Evolutionary conservation across 352 stramenopile genomes (phyloP).

Genomic region (Pythium scleroteichum): DNA sequence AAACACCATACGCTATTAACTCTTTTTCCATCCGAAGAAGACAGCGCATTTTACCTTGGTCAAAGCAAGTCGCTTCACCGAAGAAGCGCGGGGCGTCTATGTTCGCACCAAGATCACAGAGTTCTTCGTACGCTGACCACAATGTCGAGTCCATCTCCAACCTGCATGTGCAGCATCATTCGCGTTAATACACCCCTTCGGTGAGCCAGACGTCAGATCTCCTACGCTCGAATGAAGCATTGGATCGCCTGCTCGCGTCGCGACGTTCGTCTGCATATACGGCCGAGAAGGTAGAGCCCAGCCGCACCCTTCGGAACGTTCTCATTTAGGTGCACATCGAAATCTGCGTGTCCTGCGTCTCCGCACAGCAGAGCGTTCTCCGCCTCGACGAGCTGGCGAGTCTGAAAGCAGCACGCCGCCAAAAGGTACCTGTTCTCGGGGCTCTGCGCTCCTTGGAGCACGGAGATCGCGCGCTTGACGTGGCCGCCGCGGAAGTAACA

Average conservation of each 20-base stretch:
- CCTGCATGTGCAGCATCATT: slow-evolving; percentile 45
- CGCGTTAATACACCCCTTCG: too few relatives aligned
- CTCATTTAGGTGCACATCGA: slow-evolving; percentile 29
- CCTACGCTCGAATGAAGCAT: slow-evolving; percentile 89
- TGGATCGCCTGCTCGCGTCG: slow-evolving; percentile 88
- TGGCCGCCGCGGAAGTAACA: slow-evolving; percentile 69
- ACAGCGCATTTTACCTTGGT: slow-evolving; percentile 4
- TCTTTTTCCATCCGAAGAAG: background rate
- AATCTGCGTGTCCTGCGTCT: slow-evolving; percentile 26
- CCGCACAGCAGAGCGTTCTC: slow-evolving; percentile 89
- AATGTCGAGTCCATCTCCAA: slow-evolving; percentile 91
- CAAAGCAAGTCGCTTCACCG: slow-evolving; percentile 38
- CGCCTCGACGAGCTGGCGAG: slow-evolving; percentile 74
- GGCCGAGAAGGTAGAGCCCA: slow-evolving; percentile 91
- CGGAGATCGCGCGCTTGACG: slow-evolving; percentile 47
- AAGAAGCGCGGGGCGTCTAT: slow-evolving; percentile 71
- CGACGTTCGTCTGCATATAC: slow-evolving; percentile 89
- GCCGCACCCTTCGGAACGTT: slow-evolving; percentile 86
- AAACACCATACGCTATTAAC: background rate
- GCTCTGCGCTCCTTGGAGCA: slow-evolving; percentile 44
- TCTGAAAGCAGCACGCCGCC: slow-evolving; percentile 72
- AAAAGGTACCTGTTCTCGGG: slow-evolving; percentile 70
- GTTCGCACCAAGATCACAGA: slow-evolving; percentile 91
- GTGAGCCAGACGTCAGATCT: background rate
- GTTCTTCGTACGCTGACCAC: slow-evolving; percentile 92